These are phyloP conservation scores for Rhynchosporium secalis DNA, from an alignment of 2,329 filamentous ascomycete species.

Conservation along the genomic window DNA sequence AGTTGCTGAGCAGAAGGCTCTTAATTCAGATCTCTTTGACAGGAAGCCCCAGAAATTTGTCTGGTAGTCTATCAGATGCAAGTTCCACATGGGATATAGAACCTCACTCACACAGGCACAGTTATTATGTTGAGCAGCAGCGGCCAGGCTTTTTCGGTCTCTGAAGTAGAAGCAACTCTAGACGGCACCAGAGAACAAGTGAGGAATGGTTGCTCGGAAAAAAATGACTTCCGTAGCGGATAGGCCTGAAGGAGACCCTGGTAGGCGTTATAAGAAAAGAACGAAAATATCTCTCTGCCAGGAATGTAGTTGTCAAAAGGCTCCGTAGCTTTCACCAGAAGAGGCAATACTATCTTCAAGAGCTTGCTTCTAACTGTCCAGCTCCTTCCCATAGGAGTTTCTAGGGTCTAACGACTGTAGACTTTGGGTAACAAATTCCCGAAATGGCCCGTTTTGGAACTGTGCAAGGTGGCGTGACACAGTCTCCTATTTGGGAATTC, in stretches of 20 bases:
- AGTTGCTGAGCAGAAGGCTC: not conserved
- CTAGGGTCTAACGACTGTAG: slow-evolving; percentile 19
- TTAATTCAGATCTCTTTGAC: not conserved
- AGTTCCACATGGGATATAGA: slow-evolving; percentile 13
- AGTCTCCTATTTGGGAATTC: not conserved
- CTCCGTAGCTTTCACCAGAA: slow-evolving; percentile 2
- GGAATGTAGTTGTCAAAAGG: not conserved
- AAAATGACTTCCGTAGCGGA: not conserved
- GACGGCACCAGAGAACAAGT: slow-evolving; percentile 18
- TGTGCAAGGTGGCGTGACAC: slow-evolving; percentile 3
- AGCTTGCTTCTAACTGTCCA: slow-evolving; percentile 7
- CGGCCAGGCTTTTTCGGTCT: slow-evolving; percentile 17
- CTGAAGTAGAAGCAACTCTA: slow-evolving; percentile 17
- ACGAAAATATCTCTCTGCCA: slow-evolving; percentile 3
- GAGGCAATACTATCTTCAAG: slow-evolving; percentile 1
- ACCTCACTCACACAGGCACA: slow-evolving; percentile 19
- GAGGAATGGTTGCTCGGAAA: slow-evolving; percentile 18
- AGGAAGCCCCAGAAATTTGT: not conserved
- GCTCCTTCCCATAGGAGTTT: slow-evolving; percentile 19
- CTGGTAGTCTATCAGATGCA: slow-evolving; percentile 15
- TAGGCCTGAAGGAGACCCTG: slow-evolving; percentile 18
- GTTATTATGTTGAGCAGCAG: slow-evolving; percentile 17
- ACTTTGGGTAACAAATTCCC: slow-evolving; percentile 8
- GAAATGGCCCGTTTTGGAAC: not conserved
- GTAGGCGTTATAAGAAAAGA: not conserved